These are phyloP conservation scores for Infundibulicybe gibba DNA, from an alignment of 768 basidiomycete species.

Conservation along the genomic window DNA sequence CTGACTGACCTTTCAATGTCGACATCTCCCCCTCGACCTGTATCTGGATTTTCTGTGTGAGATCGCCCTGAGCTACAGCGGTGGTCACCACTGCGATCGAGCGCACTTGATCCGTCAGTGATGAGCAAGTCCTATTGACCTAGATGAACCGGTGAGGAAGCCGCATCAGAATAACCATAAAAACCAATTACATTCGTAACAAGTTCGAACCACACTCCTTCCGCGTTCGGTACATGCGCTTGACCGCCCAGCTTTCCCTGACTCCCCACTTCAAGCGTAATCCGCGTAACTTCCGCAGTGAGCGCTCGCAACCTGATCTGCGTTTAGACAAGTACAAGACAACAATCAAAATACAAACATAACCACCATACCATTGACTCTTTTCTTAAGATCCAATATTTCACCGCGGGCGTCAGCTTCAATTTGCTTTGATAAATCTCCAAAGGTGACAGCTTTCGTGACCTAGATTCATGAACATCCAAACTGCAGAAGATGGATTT, in stretches of 20 bases:
- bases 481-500: too few relatives aligned
- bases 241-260: constrained; percentile 90
- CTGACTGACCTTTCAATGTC: constrained; percentile 54
- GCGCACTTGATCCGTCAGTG: constrained; percentile 76
- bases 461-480: too few relatives aligned
- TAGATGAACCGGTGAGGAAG: constrained; percentile 11
- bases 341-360: constrained; percentile 21
- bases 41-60: constrained; percentile 92
- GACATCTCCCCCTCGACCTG: constrained; percentile 85
- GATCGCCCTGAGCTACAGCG: constrained; percentile 86
- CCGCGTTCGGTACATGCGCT: constrained; percentile 83
- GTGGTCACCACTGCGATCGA: constrained; percentile 85
- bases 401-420: constrained; percentile 90
- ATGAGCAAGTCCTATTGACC: constrained; percentile 82
- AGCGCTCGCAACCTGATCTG: constrained; percentile 48
- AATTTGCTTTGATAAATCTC: constrained; percentile 87
- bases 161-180: background rate
- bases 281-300: constrained; percentile 80
- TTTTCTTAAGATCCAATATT: constrained; percentile 77
- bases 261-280: constrained; percentile 82
- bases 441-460: constrained; percentile 90
- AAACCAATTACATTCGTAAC: constrained; percentile 59
- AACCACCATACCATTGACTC: constrained; percentile 58
- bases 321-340: constrained; percentile 27
- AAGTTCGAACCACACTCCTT: constrained; percentile 86